Evolutionary conservation across 495 filamentous ascomycete genomes (phyloP), one percentile per base, ranked within the genome.

Genomic region (Hyaloscypha bicolor): DNA sequence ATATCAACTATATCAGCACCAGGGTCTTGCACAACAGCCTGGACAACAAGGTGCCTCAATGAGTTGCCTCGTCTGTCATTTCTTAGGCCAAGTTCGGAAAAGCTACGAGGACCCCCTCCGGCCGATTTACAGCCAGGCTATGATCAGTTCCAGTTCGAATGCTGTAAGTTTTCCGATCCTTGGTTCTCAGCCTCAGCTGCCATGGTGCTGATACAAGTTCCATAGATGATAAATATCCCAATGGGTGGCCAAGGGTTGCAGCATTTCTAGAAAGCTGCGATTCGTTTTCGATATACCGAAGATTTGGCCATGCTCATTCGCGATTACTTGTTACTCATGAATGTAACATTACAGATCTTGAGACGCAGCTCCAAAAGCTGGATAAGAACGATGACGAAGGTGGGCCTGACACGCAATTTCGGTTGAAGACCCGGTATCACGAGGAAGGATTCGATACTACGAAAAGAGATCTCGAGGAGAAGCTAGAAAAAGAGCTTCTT

Each of bases 211-310:
- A 48, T 29, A 63, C 1, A 25, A n/a, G 30, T n/a, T 37, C 39
- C 29, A 61, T 55, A 67, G 64, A 53, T 61, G 64, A 55, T 6
- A 32, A 53, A 21, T 55, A 67, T 30, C 64, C 64, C 3, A 39
- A 67, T 61, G 64, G 64, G 3, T 67, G 56, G 56, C 64, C 64
- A 55, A 60, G 56, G 35, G n/a, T 67, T 12, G 57, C 64, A 29
- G 64, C 64, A 5, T 67, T 67, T 31, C 14, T 62, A 31, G 64
- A 67, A 39, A 61, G 64, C 52, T 19, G 64, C 33, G 56, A 60
- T 39, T 67, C 64, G 32, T 67, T 67, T 45, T 11, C 29, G 2
- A 67, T 60, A 21, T 67, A 58, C 31, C 32, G 64, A 33, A 67
- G 37, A 61, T 67, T 67, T 39, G 57, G 64, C 31, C 42, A 52